phyloP scores from a whole-genome alignment of 768 basidiomycete species.

The Termitomyces sp. region DNA sequence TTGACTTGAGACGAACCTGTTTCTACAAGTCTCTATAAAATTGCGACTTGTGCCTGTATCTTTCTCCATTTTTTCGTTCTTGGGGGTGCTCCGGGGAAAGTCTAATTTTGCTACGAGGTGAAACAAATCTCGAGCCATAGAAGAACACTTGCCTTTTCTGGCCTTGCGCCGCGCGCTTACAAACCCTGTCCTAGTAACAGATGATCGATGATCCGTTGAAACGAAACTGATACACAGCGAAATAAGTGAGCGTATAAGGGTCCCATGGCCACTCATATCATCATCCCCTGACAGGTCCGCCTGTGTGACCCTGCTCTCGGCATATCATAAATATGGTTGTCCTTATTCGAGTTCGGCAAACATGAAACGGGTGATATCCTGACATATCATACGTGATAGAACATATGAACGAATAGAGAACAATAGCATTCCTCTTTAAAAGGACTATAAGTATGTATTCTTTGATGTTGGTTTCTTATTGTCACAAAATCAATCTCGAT shows the following conservation, averaged over 20 bases:
- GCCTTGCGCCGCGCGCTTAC: slow-evolving; percentile 2
- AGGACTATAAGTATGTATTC: too few relatives aligned
- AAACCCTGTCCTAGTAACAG: neutral
- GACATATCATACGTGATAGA: neutral
- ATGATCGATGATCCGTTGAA: too few relatives aligned
- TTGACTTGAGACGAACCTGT: neutral
- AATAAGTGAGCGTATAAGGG: too few relatives aligned
- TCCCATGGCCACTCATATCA: too few relatives aligned
- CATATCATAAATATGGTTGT: neutral
- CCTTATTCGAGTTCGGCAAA: slow-evolving; percentile 2
- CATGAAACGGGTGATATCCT: neutral
- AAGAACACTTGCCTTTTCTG: slow-evolving; percentile 3
- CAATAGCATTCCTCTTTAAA: neutral
- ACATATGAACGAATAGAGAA: neutral
- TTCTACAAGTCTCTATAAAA: neutral
- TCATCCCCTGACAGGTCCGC: neutral
- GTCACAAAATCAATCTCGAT: too few relatives aligned
- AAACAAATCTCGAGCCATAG: neutral
- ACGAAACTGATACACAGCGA: too few relatives aligned
- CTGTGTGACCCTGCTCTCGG: neutral
- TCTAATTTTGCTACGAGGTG: neutral
- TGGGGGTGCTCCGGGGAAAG: neutral
- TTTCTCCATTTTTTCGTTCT: neutral
- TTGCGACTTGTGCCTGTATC: neutral
- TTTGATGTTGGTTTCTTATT: too few relatives aligned